Evolutionary conservation across 805 yeast species (phyloP).

Genomic region (Yamadazyma kitorensis): DNA sequence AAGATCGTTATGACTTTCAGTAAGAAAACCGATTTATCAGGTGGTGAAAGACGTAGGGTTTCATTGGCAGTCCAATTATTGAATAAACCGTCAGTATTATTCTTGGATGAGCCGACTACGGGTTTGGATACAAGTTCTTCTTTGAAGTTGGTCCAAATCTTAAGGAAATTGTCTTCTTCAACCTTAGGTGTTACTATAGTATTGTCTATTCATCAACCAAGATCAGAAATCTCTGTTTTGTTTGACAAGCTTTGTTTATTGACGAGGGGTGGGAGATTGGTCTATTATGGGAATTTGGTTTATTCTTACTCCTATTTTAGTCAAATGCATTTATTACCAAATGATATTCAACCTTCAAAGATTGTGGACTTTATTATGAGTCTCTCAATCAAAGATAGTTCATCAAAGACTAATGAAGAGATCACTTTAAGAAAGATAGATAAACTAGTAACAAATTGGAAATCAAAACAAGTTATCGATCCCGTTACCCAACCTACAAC

Average conservation of each 20-base stretch:
- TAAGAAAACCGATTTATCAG: conserved; percentile 56
- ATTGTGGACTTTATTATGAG: conserved; percentile 34
- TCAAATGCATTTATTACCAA: conserved; percentile 13
- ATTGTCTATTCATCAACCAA: conserved; percentile 80
- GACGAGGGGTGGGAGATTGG: conserved; percentile 54
- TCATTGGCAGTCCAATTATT: conserved; percentile 77
- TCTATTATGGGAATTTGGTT: conserved; percentile 42
- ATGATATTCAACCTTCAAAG: conserved; percentile 9
- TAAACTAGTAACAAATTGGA: conserved; percentile 27
- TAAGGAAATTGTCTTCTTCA: conserved; percentile 45
- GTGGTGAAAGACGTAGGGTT: conserved; percentile 79
- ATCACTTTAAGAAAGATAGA: conserved; percentile 22
- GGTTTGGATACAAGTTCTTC: conserved; percentile 83
- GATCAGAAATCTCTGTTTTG: conserved; percentile 68
- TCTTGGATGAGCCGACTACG: conserved; percentile 86
- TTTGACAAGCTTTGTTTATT: conserved; percentile 68
- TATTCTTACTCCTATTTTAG: conserved; percentile 52
- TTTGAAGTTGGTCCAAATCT: conserved; percentile 54
- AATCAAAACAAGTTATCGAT: conserved; percentile 4
- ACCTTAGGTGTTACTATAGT: conserved; percentile 68
- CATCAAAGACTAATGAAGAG: conserved; percentile 23
- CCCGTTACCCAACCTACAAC: conserved; percentile 2
- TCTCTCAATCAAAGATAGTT: conserved; percentile 33
- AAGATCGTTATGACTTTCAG: conserved; percentile 48
- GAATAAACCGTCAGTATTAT: conserved; percentile 71